Conservation (phyloP, 2,329 filamentous ascomycete genomes). For the Ophiocordyceps unilateralis region DNA sequence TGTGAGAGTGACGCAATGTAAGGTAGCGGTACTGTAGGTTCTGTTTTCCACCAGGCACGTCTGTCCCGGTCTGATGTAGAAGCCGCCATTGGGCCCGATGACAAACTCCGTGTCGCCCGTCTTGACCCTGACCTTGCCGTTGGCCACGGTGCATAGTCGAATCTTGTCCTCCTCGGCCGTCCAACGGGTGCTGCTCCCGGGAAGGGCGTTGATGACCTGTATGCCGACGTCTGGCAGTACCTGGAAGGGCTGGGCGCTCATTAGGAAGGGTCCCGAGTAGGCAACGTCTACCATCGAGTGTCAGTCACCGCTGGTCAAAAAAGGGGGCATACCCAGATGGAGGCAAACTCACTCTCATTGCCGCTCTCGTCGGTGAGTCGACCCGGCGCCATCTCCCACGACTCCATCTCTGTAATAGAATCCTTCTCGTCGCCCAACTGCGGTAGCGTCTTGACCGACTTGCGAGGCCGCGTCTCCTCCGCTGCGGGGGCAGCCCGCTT, state of each 20-base stretch:
- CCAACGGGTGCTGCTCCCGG: constrained; percentile 18
- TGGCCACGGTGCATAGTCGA: constrained; percentile 21
- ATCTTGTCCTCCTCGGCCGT: constrained; percentile 11
- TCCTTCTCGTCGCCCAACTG: constrained; percentile 6
- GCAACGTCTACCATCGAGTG: constrained; percentile 18
- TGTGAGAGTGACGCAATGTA: constrained; percentile 22
- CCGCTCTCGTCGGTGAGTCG: constrained; percentile 14
- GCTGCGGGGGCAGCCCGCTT: not conserved
- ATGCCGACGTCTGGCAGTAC: constrained; percentile 21
- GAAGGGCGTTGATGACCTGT: constrained; percentile 22
- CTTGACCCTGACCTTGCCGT: constrained; percentile 23
- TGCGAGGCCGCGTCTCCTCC: not conserved
- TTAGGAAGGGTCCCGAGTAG: constrained; percentile 24
- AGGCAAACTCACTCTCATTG: constrained; percentile 17
- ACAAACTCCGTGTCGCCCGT: constrained; percentile 18
- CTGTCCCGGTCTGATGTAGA: constrained; percentile 22
- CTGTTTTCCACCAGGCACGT: constrained; percentile 23
- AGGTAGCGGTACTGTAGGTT: constrained; percentile 24
- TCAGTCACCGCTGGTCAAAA: not conserved
- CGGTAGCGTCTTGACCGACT: not conserved
- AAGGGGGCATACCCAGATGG: too few species aligned
- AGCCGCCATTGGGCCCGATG: constrained; percentile 26
- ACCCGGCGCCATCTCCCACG: constrained; percentile 28
- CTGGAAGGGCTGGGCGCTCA: constrained; percentile 16
- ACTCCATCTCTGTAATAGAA: constrained; percentile 16